Base-by-base conservation (phyloP, 257 asterid species). In the Phtheirospermum japonicum region DNA sequence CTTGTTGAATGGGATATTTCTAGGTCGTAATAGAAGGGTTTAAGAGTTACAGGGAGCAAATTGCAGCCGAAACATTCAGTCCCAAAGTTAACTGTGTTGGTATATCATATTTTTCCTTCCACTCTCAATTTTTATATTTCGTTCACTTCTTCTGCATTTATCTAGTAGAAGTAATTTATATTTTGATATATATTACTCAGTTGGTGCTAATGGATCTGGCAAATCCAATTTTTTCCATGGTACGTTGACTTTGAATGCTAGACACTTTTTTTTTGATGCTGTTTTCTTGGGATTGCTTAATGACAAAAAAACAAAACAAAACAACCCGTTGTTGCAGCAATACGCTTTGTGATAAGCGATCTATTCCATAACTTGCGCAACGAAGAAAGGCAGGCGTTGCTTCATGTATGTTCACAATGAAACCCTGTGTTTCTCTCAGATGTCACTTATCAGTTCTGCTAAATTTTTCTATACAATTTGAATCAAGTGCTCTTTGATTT, bases 181-280 rank as follows among this genome's bases (percentile, higher is more conserved):
- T 57, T n/a, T 63, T 57, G 55, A 46, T 36, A 52, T 73, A 37
- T 70, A 52, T 28, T 48, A 19, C 77, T 81, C 85, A 92, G 99
- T 92, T 76, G 99, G 99, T 65, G 99, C 99, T 57, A 92, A 92
- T 80, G 99, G 99, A 55, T 92, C 97, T 32, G 99, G 99, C 56
- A 92, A 92, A 74, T 92, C 97, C 43, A 92, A 92, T 76, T 92
- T 92, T 76, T 92, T 92, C 85, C 97, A 86, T 50, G 99, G 99
- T 92, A 71, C 51, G 74, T 50, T 51, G 59, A 48, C 67, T 63
- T 56, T 51, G 26, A 61, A 37, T 10, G 17, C 10, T 52, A 10
- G 58, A 26, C 7, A 19, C 36, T 52, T 13, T 23, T 9, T 34
- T 48, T 1, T 45, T 66, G 20, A n/a, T 63, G 55, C 45, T 58